These are phyloP conservation scores for Euphrasia arctica DNA, from an alignment of 305 asterid genomes.

Conservation along the genomic window DNA sequence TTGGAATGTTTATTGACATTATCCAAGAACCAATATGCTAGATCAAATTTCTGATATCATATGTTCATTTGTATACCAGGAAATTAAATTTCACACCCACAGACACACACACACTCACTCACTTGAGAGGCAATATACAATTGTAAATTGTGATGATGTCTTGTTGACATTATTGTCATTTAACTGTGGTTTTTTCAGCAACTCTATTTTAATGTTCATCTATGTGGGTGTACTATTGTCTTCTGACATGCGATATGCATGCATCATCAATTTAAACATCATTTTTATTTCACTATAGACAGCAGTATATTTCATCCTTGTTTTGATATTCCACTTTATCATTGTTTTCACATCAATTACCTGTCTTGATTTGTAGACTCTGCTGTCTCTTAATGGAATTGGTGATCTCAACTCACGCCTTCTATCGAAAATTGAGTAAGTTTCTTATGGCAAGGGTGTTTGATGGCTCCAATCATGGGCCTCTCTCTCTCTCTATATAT, in stretches of 20 bases:
- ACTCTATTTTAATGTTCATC: no score
- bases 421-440: constrained; percentile 79
- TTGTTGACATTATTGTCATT: not conserved
- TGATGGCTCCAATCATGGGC: constrained; percentile 22
- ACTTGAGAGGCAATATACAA: not conserved
- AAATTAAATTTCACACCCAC: not conserved
- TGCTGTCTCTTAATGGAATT: constrained; percentile 67
- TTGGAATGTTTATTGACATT: not conserved
- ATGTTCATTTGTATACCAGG: constrained; percentile 4
- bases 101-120: not conserved
- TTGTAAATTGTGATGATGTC: not conserved
- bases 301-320: constrained; percentile 18
- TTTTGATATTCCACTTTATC: constrained; percentile 19
- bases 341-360: constrained; percentile 17
- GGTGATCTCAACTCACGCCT: constrained; percentile 59
- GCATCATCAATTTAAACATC: constrained; percentile 17
- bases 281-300: constrained; percentile 22
- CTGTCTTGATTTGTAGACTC: constrained; percentile 53
- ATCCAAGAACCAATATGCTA: not conserved
- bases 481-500: constrained; percentile 11
- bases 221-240: not conserved
- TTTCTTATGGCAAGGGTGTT: constrained; percentile 23
- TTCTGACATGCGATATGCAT: constrained; percentile 5
- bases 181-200: not conserved
- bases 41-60: constrained; percentile 2